Evolutionary conservation across 352 stramenopile species (phyloP), one percentile per base, ranked within the genome.

Genomic region (Saprolegnia parasitica): DNA sequence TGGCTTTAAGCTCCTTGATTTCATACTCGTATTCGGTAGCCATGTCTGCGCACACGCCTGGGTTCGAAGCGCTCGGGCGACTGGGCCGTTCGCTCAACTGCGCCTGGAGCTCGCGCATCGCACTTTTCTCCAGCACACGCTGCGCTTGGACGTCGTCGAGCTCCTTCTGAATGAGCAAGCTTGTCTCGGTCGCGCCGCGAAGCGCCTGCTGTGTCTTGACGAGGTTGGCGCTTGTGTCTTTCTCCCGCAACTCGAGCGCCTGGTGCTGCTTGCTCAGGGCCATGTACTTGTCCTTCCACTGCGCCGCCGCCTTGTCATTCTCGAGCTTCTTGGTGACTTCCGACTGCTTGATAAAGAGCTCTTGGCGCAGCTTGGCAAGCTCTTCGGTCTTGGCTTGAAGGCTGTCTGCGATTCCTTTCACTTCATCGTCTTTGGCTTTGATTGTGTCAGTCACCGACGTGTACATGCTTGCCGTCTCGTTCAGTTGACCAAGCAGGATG

Each of bases 211-310:
- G n/a, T n/a, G n/a, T n/a, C n/a, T n/a, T n/a, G n/a, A n/a, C n/a
- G n/a, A n/a, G n/a, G n/a, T n/a, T n/a, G n/a, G n/a, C n/a, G n/a
- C n/a, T n/a, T n/a, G n/a, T n/a, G 10, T 68, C 61, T 16, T 39
- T 29, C 49, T 58, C n/a, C 8, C 20, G 18, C 39, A 5, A 20
- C 10, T 68, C 61, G 11, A 55, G 9, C 10, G 20, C 18, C 13
- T 68, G 61, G 45, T 68, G 61, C 11, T 29, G 5, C 15, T 10
- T 49, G 18, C 13, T 54, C 5, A 58, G 46, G 9, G 37, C 26
- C 45, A 57, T 57, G 49, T 68, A 68, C 61, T 68, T 68, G 46
- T 68, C 61, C 35, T 68, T 68, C 61, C 61, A 68, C 16, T 40
- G 46, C 0, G 61, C 37, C 11, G 50, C 45, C 6, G 39, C 50